Conservation (phyloP, 139 green algal genomes). For the Dunaliella primolecta region DNA sequence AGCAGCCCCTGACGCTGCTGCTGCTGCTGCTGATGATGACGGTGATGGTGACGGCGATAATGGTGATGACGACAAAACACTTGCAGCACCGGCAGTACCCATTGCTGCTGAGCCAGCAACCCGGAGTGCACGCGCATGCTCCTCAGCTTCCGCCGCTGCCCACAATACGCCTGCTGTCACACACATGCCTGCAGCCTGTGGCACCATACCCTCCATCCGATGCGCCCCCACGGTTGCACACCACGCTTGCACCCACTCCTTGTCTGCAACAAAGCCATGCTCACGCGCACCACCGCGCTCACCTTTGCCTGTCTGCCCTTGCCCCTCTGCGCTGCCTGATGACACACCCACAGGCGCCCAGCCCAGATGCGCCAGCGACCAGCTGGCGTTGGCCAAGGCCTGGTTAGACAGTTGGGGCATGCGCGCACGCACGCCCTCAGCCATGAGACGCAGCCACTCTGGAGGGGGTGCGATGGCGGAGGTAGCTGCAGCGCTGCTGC, state of each 20-base stretch:
- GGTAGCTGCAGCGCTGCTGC: not conserved
- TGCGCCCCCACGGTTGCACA: not conserved
- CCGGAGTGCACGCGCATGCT: not conserved
- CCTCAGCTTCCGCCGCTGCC: not conserved
- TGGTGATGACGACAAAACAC: too few relatives aligned
- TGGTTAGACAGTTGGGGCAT: not conserved
- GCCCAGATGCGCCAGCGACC: not conserved
- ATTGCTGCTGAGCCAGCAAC: too few relatives aligned
- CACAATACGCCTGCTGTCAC: not conserved
- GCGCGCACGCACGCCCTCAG: not conserved
- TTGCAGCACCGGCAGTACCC: too few relatives aligned
- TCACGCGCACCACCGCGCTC: not conserved
- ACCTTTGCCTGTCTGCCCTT: not conserved
- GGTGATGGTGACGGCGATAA: too few relatives aligned
- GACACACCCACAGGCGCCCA: not conserved
- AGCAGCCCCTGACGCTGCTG: too few relatives aligned
- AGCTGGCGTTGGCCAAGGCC: not conserved
- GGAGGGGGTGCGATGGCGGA: not conserved
- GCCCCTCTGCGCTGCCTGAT: not conserved
- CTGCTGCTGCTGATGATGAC: too few relatives aligned
- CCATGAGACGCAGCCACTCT: not conserved
- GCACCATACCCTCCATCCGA: not conserved
- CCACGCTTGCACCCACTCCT: not conserved
- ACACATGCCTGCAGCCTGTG: not conserved
- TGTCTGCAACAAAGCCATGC: not conserved